Percentiles rank a stretch among this genome's conserved stretches.
Conservation (phyloP, 768 basidiomycete species). For the Mycena alexandri region DNA sequence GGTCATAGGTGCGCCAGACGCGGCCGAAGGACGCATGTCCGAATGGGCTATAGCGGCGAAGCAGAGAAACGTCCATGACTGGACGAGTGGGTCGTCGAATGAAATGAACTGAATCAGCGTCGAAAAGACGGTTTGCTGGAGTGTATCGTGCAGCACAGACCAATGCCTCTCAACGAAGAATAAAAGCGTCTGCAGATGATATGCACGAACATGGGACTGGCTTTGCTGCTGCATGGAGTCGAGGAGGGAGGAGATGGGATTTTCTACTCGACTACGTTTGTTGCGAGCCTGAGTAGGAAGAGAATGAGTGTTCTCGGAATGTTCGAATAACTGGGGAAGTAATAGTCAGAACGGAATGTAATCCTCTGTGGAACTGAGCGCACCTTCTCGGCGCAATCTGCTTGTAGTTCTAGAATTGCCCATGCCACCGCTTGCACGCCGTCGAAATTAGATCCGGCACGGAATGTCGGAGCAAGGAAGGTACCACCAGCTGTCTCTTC, state of each 20-base stretch:
- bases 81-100: constrained; percentile 72
- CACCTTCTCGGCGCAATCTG: constrained; percentile 82
- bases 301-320: constrained; percentile 69
- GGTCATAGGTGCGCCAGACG: constrained; percentile 37
- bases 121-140: constrained; percentile 69
- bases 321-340: constrained; percentile 66
- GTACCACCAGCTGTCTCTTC: constrained; percentile 47
- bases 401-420: constrained; percentile 83
- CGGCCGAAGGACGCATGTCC: constrained; percentile 46
- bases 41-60: constrained; percentile 78
- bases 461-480: constrained; percentile 76
- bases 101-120: constrained; percentile 72
- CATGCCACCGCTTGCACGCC: constrained; percentile 79
- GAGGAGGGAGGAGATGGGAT: constrained; percentile 71
- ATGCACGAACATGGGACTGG: constrained; percentile 51
- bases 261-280: constrained; percentile 69
- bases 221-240: constrained; percentile 56
- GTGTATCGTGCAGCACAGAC: constrained; percentile 66
- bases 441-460: constrained; percentile 81
- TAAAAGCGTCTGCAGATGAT: constrained; percentile 81
- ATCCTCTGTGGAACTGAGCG: not conserved
- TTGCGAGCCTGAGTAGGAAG: constrained; percentile 44
- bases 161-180: constrained; percentile 90
- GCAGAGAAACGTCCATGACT: constrained; percentile 89
- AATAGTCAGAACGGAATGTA: constrained; percentile 24